Evolutionary conservation across 1,284 basidiomycete genomes (phyloP), one percentile per base, ranked within the genome.

Genomic region (Microbotryum violaceum): DNA sequence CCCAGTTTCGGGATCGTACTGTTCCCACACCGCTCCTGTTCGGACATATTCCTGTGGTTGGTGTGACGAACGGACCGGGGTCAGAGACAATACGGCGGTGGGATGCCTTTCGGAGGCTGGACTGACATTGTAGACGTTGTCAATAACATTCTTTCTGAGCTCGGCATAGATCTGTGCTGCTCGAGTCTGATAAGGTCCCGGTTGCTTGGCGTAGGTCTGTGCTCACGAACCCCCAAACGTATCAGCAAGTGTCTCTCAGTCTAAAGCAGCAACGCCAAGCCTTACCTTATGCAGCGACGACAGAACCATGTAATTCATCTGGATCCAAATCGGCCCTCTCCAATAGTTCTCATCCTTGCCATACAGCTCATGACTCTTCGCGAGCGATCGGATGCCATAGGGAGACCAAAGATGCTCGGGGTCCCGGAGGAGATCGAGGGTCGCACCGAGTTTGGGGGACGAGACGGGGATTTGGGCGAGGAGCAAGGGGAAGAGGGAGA

Each of bases 11-110:
- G 90, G 78, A 73, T 97, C 87, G 75, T 96, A 97, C 75, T 97
- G 93, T 75, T 97, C 92, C 91, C 92, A 97, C 12, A 91, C 89
- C 74, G 90, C 93, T 9, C 91, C 91, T 1, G 91, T 96, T 31
- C 87, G 82, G 70, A 88, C 79, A 74, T 91, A 96, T 76, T 96
- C 90, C 87, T 92, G 71, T 18, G 3, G 50, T 47, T 18, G 3
- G 50, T 47, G n/a, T 21, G 9, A n/a, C 60, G n/a, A 45, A 57
- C 55, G 6, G 31, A 50, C 33, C 16, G 31, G 6, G 27, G 33
- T 3, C 16, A 31, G 44, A 7, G 56, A 20, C 6, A 45, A 18
- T 29, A 58, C 18, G 18, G 27, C 23, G 6, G 9, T 23, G 44
- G 16, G 21, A 20, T 8, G 31, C 23, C 10, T 23, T 16, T 29